Base-by-base conservation (phyloP, 768 basidiomycete genomes). In the Agaricus blazei region DNA sequence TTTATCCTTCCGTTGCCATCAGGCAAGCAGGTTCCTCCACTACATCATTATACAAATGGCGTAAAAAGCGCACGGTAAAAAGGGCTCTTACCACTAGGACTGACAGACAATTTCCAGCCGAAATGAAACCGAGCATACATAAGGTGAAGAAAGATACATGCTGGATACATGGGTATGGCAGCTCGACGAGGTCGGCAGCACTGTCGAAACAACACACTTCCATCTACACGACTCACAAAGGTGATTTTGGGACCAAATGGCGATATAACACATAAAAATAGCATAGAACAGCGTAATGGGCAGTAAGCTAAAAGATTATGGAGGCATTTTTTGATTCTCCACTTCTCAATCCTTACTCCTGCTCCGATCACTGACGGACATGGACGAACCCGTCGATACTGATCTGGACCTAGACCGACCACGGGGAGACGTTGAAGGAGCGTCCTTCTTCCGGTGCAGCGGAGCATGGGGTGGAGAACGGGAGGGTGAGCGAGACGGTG, bases 381-480 rank as follows among this genome's bases (percentile, higher is more conserved):
- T 64, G 8, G 63, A 62, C 29, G 61, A 62, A 3, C 63, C 59
- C 0, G 63, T 64, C 15, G 64, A 62, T 15, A 58, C 59, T 2
- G 63, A 60, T 51, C 44, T 45, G 29, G 62, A 59, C 8, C 61
- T 45, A 26, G 62, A 59, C 8, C 61, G 58, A 24, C 27, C 48
- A 37, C 42, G 48, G 29, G 52, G 36, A 37, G 52, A 52, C n/a
- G 34, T 11, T 1, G 52, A 34, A 11, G 52, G 37, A 31, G 24
- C 52, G 24, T 60, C 54, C 36, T 60, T 54, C 24, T 38, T 49
- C 23, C 41, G 51, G 42, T 56, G 59, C 24, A 62, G 65, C 52
- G 64, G 65, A 42, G 66, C 57, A 44, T 63, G 64, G 7, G 67
- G 63, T 4, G 43, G 57, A 4, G 64, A 62, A 37, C 60, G 63